Evolutionary conservation across 1,284 basidiomycete genomes (phyloP).

Genomic region (Melampsora americana): DNA sequence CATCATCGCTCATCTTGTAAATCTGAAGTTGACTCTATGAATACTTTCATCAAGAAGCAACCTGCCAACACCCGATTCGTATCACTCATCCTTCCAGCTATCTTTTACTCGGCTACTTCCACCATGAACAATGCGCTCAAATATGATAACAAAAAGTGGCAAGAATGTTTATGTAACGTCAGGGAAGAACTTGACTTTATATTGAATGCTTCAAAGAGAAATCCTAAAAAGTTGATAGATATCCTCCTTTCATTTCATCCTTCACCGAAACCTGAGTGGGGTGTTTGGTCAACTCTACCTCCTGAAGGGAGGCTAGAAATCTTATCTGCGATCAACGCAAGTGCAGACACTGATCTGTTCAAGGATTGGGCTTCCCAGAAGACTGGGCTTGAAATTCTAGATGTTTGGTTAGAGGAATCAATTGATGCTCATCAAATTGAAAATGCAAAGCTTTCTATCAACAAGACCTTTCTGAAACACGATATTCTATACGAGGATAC

Average conservation of each 20-base stretch:
- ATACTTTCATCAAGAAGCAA: too few species aligned
- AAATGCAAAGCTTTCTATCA: not conserved
- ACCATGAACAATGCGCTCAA: too few species aligned
- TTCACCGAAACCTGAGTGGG: slow-evolving; percentile 15
- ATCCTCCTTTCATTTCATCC: not conserved
- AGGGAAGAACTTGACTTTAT: too few species aligned
- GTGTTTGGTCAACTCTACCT: slow-evolving; percentile 40
- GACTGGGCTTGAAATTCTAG: slow-evolving; percentile 23
- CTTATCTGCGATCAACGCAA: slow-evolving; percentile 25
- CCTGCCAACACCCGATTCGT: too few species aligned
- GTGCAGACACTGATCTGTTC: slow-evolving; percentile 18
- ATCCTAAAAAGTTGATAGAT: too few species aligned
- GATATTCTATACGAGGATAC: slow-evolving; percentile 8
- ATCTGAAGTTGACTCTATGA: too few species aligned
- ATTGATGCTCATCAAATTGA: slow-evolving; percentile 21
- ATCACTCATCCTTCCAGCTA: too few species aligned
- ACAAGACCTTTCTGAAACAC: not conserved
- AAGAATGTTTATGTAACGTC: too few species aligned
- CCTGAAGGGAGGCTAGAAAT: slow-evolving; percentile 38
- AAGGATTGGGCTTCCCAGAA: slow-evolving; percentile 21
- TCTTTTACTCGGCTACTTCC: too few species aligned
- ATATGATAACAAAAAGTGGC: too few species aligned
- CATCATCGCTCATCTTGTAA: too few species aligned
- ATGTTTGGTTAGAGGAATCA: slow-evolving; percentile 26
- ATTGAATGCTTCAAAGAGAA: too few species aligned